Base-by-base conservation (phyloP, 176 grass and related monocot genomes). In the Oryza nivara region DNA sequence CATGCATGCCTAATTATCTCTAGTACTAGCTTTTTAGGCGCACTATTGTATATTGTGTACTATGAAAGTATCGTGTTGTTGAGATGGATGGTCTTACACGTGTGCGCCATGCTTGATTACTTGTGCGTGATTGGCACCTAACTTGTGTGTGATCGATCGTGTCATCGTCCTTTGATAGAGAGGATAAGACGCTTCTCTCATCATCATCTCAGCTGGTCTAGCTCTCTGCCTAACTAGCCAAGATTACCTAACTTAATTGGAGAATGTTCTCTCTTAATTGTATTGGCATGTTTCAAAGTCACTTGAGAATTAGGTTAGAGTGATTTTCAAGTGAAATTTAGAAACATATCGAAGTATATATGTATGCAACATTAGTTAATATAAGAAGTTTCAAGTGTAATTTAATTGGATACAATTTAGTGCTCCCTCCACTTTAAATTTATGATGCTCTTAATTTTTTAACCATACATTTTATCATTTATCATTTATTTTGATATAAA, bases 61-160 rank as follows among this genome's bases (percentile, higher is more conserved):
- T 15, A 52, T 16, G 49, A 19, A 19, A 54, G 52, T 15, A 36
- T 56, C 52, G 52, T 51, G 74, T 44, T 79, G 74, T 68, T 58
- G 54, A 58, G 54, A 58, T 58, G 54, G 69, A 79, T 41, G 30
- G 70, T 83, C 35, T 43, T 77, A 58, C 89, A 90, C 84, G 80
- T 87, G 77, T 86, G 61, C 19, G 7, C 7, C 44, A 67, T 64
- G 43, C 38, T 36, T 82, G 83, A 14, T 56, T 56, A 56, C 52
- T 56, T 19, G 52, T 23, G 80, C 7, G 52, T 23, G 80, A 30
- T n/a, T 74, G 14, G 8, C 75, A 75, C 89, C 80, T 65, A 83
- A 63, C 67, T 34, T 79, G 68, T 83, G 70, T 40, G 6, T 56
- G 16, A 7, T 19, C 7, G 54, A 58, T n/a, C 54, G 64, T 68